A percentile compares a stretch with the other conserved stretches of the same genome.
These are phyloP conservation scores for Kodamaea kakaduensis DNA, from an alignment of 805 yeast species.

Conservation along the genomic window DNA sequence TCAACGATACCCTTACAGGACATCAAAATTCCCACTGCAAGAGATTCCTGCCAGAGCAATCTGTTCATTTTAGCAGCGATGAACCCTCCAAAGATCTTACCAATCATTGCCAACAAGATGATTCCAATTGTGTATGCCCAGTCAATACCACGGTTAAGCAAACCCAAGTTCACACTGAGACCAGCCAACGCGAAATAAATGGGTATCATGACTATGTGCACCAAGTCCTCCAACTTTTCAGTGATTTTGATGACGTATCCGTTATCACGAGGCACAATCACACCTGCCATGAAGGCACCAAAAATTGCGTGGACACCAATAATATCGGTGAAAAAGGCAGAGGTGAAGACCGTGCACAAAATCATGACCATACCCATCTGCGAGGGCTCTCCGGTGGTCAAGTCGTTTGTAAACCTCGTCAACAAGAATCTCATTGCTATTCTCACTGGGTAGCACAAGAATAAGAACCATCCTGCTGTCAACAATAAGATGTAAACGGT, in stretches of 20 bases:
- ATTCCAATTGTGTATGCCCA: slow-evolving; percentile 78
- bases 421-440: slow-evolving; percentile 44
- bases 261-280: slow-evolving; percentile 71
- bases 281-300: slow-evolving; percentile 78
- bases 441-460: slow-evolving; percentile 56
- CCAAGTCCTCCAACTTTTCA: slow-evolving; percentile 74
- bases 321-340: slow-evolving; percentile 77
- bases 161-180: slow-evolving; percentile 61
- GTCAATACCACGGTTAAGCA: slow-evolving; percentile 59
- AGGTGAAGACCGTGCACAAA: slow-evolving; percentile 52
- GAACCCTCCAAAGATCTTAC: slow-evolving; percentile 66
- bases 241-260: slow-evolving; percentile 67
- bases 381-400: slow-evolving; percentile 58
- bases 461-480: slow-evolving; percentile 64
- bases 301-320: slow-evolving; percentile 85
- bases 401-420: slow-evolving; percentile 46
- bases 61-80: slow-evolving; percentile 60
- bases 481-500: slow-evolving; percentile 67
- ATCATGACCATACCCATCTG: slow-evolving; percentile 56
- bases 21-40: slow-evolving; percentile 77
- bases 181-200: slow-evolving; percentile 81
- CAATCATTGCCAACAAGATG: slow-evolving; percentile 61
- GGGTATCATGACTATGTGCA: slow-evolving; percentile 67
- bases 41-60: slow-evolving; percentile 66
- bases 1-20: slow-evolving; percentile 88